Percentiles rank a stretch among this genome's conserved stretches.
phyloP scores from a whole-genome alignment of 192 early-diverging fungal genomes.

The Rhizoclosmatium globosum region DNA sequence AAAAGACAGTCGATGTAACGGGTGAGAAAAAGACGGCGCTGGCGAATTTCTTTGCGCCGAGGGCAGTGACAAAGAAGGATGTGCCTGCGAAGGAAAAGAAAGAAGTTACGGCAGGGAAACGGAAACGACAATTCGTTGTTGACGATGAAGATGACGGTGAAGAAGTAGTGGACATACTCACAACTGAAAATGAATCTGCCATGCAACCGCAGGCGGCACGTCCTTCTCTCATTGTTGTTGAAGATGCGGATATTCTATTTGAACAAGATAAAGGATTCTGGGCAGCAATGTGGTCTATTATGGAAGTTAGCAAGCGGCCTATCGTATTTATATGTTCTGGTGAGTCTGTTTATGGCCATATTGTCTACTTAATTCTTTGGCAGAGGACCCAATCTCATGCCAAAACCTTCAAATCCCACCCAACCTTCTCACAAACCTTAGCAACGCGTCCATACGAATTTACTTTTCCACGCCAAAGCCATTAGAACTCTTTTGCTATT shows the following conservation, averaged over 20 bases:
- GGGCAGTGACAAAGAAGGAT: background rate
- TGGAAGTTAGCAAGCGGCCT: slow-evolving; percentile 76
- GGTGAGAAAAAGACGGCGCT: background rate
- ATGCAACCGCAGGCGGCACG: slow-evolving; percentile 23
- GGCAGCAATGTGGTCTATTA: slow-evolving; percentile 71
- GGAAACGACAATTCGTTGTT: slow-evolving; percentile 16
- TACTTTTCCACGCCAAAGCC: slow-evolving; percentile 13
- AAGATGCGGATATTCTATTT: slow-evolving; percentile 84
- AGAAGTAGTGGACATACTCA: background rate
- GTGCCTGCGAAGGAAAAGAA: background rate
- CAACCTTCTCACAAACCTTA: background rate
- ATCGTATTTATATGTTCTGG: slow-evolving; percentile 85
- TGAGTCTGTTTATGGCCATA: slow-evolving; percentile 8
- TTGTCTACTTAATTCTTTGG: background rate
- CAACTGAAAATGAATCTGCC: background rate
- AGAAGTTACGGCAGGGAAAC: background rate
- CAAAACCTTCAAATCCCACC: slow-evolving; percentile 26
- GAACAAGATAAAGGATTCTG: slow-evolving; percentile 85
- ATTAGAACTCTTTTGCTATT: slow-evolving; percentile 26
- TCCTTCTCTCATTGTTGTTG: slow-evolving; percentile 80
- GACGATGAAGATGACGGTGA: slow-evolving; percentile 15
- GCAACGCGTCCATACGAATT: background rate
- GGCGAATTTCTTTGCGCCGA: background rate
- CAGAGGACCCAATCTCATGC: slow-evolving; percentile 28
- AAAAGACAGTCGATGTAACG: background rate